A percentile compares a stretch with the other conserved stretches of the same genome.
Conservation (phyloP, 306 rosid genomes). For the Gastrolobium bilobum region DNA sequence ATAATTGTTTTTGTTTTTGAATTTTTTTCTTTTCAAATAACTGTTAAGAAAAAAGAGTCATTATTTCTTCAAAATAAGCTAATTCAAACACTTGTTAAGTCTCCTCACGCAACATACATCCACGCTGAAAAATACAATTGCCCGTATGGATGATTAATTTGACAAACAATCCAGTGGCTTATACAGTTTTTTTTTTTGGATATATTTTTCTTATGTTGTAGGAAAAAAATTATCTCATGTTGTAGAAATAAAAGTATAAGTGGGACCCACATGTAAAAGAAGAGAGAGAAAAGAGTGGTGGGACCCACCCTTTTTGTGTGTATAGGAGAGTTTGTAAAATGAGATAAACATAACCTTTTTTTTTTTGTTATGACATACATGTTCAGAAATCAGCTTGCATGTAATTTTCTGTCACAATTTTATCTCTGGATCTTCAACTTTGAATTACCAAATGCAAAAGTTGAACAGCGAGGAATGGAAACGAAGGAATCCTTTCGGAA, state of each 20-base stretch:
- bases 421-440: neutral
- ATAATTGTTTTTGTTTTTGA: too few relatives aligned
- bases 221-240: too few relatives aligned
- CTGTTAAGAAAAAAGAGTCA: too few relatives aligned
- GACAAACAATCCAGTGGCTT: neutral
- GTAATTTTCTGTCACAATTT: neutral
- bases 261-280: too few relatives aligned
- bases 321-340: too few relatives aligned
- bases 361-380: constrained; percentile 6
- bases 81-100: too few relatives aligned
- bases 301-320: too few relatives aligned
- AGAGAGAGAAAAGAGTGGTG: too few relatives aligned
- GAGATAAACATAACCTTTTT: neutral
- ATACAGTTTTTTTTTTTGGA: constrained; percentile 9
- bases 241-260: too few relatives aligned
- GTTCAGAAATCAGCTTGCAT: neutral
- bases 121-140: neutral
- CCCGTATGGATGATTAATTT: neutral
- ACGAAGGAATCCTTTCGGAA: neutral
- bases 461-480: neutral
- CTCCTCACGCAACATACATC: neutral
- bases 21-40: too few relatives aligned
- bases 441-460: neutral
- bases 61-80: too few relatives aligned
- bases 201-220: too few relatives aligned